Percentiles rank a stretch among this genome's conserved stretches.
These are phyloP conservation scores for Rhodomyrtus psidioides DNA, from an alignment of 441 rosid genomes.

Conservation along the genomic window DNA sequence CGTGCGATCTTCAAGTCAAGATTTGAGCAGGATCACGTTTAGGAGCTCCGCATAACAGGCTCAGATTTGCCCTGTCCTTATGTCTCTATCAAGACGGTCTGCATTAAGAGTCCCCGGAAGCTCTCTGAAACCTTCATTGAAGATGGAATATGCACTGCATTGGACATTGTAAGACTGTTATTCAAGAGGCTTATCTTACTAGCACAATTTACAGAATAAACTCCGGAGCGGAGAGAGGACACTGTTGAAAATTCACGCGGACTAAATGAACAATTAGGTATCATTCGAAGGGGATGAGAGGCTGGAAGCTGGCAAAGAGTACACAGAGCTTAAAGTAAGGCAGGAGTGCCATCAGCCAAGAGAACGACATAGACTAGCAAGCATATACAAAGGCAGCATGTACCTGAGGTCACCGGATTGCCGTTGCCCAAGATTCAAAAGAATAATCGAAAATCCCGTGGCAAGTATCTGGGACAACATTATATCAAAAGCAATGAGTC, in stretches of 20 bases:
- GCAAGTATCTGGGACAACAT: conserved; percentile 49
- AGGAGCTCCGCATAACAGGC: neutral
- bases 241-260: neutral
- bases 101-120: conserved; percentile 90
- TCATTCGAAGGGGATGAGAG: neutral
- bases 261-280: neutral
- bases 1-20: neutral
- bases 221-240: neutral
- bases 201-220: neutral
- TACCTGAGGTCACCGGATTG: conserved; percentile 90
- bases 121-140: conserved; percentile 89
- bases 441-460: conserved; percentile 68
- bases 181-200: neutral
- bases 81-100: conserved; percentile 67
- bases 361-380: neutral
- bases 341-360: neutral
- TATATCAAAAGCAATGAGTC: neutral
- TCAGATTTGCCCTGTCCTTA: conserved; percentile 74
- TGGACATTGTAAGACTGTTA: neutral
- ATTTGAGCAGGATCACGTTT: neutral
- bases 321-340: neutral
- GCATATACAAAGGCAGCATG: neutral
- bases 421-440: conserved; percentile 72
- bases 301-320: neutral
- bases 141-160: conserved; percentile 79